Base-by-base conservation (phyloP, 2,329 filamentous ascomycete species). In the Ophiostoma novo-ulmi region DNA sequence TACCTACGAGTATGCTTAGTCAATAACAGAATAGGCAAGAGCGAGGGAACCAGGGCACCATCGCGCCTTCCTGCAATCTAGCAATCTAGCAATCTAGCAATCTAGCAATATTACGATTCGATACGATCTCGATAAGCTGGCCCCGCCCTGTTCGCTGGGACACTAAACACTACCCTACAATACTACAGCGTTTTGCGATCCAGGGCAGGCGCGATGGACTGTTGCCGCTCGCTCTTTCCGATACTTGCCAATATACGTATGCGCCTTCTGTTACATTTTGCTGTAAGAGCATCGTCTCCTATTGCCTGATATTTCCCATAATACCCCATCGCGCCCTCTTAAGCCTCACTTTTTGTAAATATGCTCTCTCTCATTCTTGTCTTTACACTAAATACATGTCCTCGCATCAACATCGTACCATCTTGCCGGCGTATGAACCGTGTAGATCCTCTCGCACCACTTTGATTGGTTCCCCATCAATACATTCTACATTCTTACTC, bases 121-220 rank as follows among this genome's bases (percentile, higher is more conserved):
- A 67, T 66, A 31, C 64, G 63, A 65, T 65, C 63, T 65, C 63
- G 63, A 65, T 39, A 65, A 65, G 7, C 63, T 39, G 63, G 63
- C 36, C 63, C 63, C 63, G 36, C 63, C 63, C 63, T 39, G 63
- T 65, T 22, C 14, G 5, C 36, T 39, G 63, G 63, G 36, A 65
- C 35, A 39, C 31, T 20, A 36, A 64, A 36, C 31, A 36, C 63
- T 2, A 39, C 63, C 63, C 63, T 64, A 38, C 61, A 36, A 38
- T 64, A 8, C 61, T 39, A 64, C 61, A 11, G 17, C 13, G 58
- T 14, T 2, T 63, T 35, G 31, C 13, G 58, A 38, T 63, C 58
- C 11, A 35, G n/a, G 20, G 58, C 58, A 63, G 58, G 52, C 22
- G 52, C 22, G 48, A 26, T 58, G n/a, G 52, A 58, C 52, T 58